Evolutionary conservation across 139 green algal species (phyloP).

Genomic region (Chlorella sp.): DNA sequence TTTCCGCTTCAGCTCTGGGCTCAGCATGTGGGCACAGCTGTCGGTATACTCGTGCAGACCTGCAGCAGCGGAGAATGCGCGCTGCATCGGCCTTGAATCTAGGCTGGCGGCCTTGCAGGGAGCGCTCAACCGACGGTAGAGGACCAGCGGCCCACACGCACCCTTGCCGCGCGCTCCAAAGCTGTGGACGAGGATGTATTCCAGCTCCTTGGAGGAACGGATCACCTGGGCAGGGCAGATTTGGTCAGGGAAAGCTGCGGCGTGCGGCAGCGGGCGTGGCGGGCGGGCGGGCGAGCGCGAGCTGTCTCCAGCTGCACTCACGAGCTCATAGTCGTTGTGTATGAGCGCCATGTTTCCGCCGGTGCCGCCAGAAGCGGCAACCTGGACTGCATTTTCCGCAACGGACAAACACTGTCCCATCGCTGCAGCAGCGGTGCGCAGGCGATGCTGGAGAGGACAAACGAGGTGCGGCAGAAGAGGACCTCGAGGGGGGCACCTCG

Average conservation of each 20-base stretch:
- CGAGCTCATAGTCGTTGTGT: slow-evolving; percentile 29
- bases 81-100: too few relatives aligned
- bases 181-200: slow-evolving; percentile 12
- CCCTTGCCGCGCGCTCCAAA: not conserved
- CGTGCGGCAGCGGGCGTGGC: not conserved
- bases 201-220: slow-evolving; percentile 12
- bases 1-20: too few relatives aligned
- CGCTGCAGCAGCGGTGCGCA: not conserved
- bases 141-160: too few relatives aligned
- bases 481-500: too few relatives aligned
- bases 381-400: not conserved
- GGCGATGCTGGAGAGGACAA: not conserved
- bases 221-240: slow-evolving; percentile 10
- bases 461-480: not conserved
- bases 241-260: not conserved
- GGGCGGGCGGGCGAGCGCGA: not conserved
- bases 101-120: too few relatives aligned
- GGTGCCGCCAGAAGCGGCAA: not conserved
- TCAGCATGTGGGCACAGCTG: too few relatives aligned
- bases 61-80: too few relatives aligned
- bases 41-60: too few relatives aligned
- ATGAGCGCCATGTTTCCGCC: not conserved
- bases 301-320: not conserved
- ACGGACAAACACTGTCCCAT: slow-evolving; percentile 25
- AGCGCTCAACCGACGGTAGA: too few relatives aligned